Percentiles rank a stretch among this genome's conserved stretches.
phyloP scores from a whole-genome alignment of 306 rosid species.

The Styphnolobium japonicum region DNA sequence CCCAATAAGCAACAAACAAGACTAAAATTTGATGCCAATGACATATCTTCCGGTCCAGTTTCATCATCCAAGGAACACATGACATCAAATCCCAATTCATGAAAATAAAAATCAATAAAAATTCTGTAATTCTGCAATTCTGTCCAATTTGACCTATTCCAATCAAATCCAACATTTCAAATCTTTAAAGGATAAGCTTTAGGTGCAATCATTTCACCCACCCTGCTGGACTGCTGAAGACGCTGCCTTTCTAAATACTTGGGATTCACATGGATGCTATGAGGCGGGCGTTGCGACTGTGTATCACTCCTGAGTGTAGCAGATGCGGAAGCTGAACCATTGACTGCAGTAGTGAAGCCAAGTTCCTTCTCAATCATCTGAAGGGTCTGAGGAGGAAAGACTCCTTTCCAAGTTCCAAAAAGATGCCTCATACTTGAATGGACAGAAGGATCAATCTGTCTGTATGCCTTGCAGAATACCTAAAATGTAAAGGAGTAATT shows the following conservation, averaged over 20 bases:
- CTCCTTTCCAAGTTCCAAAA: slow-evolving; percentile 99
- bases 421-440: slow-evolving; percentile 93
- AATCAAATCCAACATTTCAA: slow-evolving; percentile 10
- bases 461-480: slow-evolving; percentile 97
- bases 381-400: slow-evolving; percentile 82
- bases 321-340: slow-evolving; percentile 68
- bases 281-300: slow-evolving; percentile 80
- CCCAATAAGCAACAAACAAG: slow-evolving; percentile 7
- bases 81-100: not conserved
- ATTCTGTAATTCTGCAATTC: not conserved
- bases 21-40: not conserved
- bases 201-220: slow-evolving; percentile 42
- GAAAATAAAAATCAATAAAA: not conserved
- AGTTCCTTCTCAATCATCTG: slow-evolving; percentile 91
- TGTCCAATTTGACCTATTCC: not conserved
- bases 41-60: not conserved
- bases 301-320: slow-evolving; percentile 70
- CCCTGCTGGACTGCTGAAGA: slow-evolving; percentile 85
- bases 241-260: slow-evolving; percentile 94
- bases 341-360: slow-evolving; percentile 57
- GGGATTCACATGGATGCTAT: slow-evolving; percentile 97
- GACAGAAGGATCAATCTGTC: slow-evolving; percentile 78
- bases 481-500: slow-evolving; percentile 49
- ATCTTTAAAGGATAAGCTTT: slow-evolving; percentile 1
- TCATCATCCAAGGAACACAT: slow-evolving; percentile 7